Conservation (phyloP, 2,329 filamentous ascomycete species). For the Penicillium sumatraense region DNA sequence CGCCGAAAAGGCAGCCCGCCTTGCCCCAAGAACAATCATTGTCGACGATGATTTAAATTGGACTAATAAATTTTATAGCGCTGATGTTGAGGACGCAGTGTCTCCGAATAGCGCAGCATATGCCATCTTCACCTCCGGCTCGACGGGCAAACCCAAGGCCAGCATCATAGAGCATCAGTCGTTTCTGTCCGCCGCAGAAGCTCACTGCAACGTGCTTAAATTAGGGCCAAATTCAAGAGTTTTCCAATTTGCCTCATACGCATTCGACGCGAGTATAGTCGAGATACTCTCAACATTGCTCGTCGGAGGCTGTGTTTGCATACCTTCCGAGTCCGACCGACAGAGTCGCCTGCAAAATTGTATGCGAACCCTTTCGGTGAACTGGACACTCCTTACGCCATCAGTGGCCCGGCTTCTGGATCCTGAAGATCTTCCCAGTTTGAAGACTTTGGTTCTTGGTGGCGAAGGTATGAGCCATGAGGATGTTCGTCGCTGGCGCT, state of each 20-base stretch:
- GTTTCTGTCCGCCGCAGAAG: not conserved
- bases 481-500: not conserved
- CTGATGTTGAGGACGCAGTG: not conserved
- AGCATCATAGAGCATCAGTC: not conserved
- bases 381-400: not conserved
- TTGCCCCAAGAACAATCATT: not conserved
- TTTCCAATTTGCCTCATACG: not conserved
- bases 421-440: not conserved
- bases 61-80: too few species aligned
- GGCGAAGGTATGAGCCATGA: not conserved
- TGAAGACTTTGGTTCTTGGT: not conserved
- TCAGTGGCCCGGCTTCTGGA: not conserved
- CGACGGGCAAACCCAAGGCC: slow-evolving; percentile 2
- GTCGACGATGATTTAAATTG: too few species aligned
- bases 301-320: not conserved
- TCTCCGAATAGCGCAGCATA: not conserved
- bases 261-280: not conserved
- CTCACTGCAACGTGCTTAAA: not conserved
- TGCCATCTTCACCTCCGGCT: not conserved
- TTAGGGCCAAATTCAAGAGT: not conserved
- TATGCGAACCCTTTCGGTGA: not conserved
- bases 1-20: not conserved
- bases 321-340: not conserved
- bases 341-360: not conserved
- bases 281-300: not conserved